These are phyloP conservation scores for Physcomitrium patens DNA, from an alignment of 225 moss, liverwort and hornwort species.

Conservation along the genomic window DNA sequence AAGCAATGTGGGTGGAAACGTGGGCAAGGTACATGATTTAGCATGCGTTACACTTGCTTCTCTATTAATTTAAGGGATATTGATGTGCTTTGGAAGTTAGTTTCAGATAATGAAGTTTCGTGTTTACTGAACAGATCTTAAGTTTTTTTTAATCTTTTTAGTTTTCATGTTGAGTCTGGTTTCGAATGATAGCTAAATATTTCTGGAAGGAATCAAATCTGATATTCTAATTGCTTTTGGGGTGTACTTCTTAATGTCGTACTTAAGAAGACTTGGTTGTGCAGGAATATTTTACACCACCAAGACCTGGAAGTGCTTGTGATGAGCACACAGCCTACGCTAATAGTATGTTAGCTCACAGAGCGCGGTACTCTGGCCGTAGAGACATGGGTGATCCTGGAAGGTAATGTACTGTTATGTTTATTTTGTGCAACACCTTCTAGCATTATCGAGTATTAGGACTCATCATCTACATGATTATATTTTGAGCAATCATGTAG, in stretches of 20 bases:
- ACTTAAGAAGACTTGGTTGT: conserved; percentile 6
- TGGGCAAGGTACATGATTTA: conserved; percentile 44
- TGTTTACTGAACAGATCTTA: not conserved
- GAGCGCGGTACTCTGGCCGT: conserved; percentile 46
- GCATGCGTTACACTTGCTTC: conserved; percentile 12
- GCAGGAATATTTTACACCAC: conserved; percentile 45
- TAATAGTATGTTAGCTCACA: conserved; percentile 41
- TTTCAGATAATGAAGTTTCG: not conserved
- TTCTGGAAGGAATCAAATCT: not conserved
- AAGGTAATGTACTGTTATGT: conserved; percentile 40
- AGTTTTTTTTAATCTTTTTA: not conserved
- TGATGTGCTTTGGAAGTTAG: conserved; percentile 10
- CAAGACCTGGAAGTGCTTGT: conserved; percentile 52
- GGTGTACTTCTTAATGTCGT: not conserved
- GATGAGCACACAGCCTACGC: conserved; percentile 51
- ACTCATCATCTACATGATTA: not conserved
- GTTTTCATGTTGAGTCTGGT: not conserved
- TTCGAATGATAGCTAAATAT: not conserved
- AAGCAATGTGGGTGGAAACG: conserved; percentile 38
- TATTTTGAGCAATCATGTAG: not conserved
- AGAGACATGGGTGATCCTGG: conserved; percentile 50
- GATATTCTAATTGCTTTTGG: not conserved
- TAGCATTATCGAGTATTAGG: not conserved
- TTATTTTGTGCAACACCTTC: not conserved
- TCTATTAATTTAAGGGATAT: not conserved